Conservation (phyloP, 768 basidiomycete genomes). For the Termitomyces sp. region DNA sequence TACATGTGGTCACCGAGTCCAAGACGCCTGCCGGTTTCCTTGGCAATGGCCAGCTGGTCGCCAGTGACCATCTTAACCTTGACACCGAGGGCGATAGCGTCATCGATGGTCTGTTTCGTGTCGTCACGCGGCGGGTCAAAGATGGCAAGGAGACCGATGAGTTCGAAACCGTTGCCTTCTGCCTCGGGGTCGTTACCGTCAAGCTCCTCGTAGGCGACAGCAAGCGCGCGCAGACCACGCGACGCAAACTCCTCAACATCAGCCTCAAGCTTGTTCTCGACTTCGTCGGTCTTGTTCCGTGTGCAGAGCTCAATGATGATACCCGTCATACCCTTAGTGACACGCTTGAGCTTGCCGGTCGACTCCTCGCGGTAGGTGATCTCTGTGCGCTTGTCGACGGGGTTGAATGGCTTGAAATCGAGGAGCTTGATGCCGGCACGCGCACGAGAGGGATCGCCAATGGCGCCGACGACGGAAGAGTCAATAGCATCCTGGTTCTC, state of each 20-base stretch:
- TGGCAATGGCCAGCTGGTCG: conserved; percentile 98
- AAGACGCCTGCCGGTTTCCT: conserved; percentile 97
- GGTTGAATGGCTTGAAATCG: conserved; percentile 99
- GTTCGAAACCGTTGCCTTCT: conserved; percentile 95
- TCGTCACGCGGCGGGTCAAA: conserved; percentile 97
- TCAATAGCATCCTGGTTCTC: conserved; percentile 99
- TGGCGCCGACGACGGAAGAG: conserved; percentile 73
- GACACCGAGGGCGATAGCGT: conserved; percentile 92
- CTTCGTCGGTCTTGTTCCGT: conserved; percentile 92
- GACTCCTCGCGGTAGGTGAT: conserved; percentile 95
- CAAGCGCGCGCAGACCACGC: conserved; percentile 96
- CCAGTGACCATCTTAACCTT: conserved; percentile 99
- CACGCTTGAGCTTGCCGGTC: conserved; percentile 95
- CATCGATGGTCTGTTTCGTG: conserved; percentile 98
- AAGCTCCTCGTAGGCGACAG: conserved; percentile 92
- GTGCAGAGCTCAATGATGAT: conserved; percentile 96
- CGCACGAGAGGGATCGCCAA: conserved; percentile 68
- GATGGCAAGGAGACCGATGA: conserved; percentile 95
- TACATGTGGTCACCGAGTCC: conserved; percentile 99
- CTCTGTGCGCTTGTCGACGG: conserved; percentile 98
- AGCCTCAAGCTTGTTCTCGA: conserved; percentile 86
- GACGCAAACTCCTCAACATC: conserved; percentile 95
- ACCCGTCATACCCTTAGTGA: conserved; percentile 99
- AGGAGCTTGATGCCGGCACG: conserved; percentile 92
- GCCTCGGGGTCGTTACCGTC: conserved; percentile 77